These are phyloP conservation scores for Blastomyces gilchristii DNA, from an alignment of 2,329 filamentous ascomycete genomes.

Conservation along the genomic window DNA sequence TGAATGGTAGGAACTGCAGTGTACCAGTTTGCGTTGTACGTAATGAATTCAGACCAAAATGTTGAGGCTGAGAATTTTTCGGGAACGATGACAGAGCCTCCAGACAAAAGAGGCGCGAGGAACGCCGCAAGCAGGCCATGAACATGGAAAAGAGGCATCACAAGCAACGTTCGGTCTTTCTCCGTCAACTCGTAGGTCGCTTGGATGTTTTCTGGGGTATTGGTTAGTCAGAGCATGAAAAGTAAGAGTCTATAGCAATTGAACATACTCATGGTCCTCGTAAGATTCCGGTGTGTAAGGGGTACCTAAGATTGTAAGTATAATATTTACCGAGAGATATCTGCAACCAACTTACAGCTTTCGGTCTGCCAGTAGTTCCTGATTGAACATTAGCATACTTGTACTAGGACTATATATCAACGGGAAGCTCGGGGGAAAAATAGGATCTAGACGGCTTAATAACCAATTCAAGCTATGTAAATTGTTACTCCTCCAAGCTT, in stretches of 20 bases:
- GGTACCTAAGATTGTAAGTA: constrained; percentile 46
- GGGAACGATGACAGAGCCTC: constrained; percentile 70
- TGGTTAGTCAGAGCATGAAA: constrained; percentile 10
- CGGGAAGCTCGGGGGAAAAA: neutral
- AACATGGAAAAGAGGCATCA: constrained; percentile 87
- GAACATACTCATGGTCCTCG: constrained; percentile 63
- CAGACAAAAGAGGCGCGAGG: constrained; percentile 63
- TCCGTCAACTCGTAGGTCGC: constrained; percentile 63
- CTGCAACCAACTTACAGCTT: constrained; percentile 50
- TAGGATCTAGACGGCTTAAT: neutral
- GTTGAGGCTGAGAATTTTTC: constrained; percentile 68
- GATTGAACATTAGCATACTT: neutral
- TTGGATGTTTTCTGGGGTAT: constrained; percentile 56
- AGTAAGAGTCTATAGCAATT: neutral
- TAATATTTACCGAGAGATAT: neutral
- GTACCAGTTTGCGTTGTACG: constrained; percentile 76
- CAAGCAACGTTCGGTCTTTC: constrained; percentile 67
- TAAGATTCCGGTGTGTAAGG: constrained; percentile 69
- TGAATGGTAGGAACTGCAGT: constrained; percentile 89
- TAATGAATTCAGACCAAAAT: constrained; percentile 70
- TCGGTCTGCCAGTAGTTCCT: constrained; percentile 74
- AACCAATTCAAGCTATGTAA: neutral
- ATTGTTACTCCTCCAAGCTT: neutral
- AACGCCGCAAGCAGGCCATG: constrained; percentile 79
- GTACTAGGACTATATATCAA: neutral